Evolutionary conservation across 495 filamentous ascomycete species (phyloP).

Genomic region (Rostrohypoxylon terebratum): DNA sequence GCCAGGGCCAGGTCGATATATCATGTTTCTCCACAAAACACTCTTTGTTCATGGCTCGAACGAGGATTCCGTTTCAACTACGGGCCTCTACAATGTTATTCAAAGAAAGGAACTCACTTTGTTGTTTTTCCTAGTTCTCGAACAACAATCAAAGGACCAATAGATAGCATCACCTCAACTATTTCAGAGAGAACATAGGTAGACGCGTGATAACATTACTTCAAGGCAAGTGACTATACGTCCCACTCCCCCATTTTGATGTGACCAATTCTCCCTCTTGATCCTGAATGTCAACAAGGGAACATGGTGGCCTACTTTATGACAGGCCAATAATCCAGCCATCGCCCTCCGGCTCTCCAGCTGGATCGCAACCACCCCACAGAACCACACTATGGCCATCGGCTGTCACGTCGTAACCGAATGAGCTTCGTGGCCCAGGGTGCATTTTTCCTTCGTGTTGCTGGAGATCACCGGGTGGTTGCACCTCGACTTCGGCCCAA

Average conservation of each 20-base stretch:
- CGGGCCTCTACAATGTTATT: background rate
- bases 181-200: background rate
- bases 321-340: slow-evolving; percentile 63
- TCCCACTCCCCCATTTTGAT: background rate
- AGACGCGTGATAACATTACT: background rate
- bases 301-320: slow-evolving; percentile 29
- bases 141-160: background rate
- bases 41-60: slow-evolving; percentile 14
- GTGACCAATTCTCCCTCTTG: background rate
- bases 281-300: background rate
- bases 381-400: slow-evolving; percentile 60
- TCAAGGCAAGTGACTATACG: background rate
- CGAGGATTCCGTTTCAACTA: background rate
- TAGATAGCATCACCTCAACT: background rate
- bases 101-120: slow-evolving; percentile 14
- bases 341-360: slow-evolving; percentile 62
- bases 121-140: background rate
- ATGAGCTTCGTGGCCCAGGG: slow-evolving; percentile 62
- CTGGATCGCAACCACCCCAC: slow-evolving; percentile 65
- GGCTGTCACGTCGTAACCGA: slow-evolving; percentile 57
- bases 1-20: slow-evolving; percentile 11
- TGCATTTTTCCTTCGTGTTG: slow-evolving; percentile 60
- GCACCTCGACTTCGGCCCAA: slow-evolving; percentile 63
- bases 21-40: background rate
- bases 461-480: slow-evolving; percentile 55